Percentiles rank a stretch among this genome's conserved stretches.
Conservation (phyloP, 805 yeast genomes). For the Maudiozyma pseudohumilis region DNA sequence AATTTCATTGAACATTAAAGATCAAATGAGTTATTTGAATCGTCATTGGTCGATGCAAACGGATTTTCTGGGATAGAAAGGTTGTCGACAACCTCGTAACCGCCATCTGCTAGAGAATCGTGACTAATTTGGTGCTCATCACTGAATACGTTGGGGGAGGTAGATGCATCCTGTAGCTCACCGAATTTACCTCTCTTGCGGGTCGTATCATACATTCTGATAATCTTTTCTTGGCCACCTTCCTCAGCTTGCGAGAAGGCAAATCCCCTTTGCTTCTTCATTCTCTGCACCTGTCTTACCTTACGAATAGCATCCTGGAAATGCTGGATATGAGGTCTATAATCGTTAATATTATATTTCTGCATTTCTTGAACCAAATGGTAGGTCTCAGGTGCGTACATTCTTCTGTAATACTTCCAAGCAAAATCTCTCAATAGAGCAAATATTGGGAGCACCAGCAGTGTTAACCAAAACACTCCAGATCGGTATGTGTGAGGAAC, state of each 20-base stretch:
- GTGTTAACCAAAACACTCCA: constrained; percentile 72
- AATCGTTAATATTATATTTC: constrained; percentile 85
- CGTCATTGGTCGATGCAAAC: constrained; percentile 5
- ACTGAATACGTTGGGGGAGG: constrained; percentile 25
- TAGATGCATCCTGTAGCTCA: constrained; percentile 38
- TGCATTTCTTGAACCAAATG: constrained; percentile 96
- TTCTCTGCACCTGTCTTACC: constrained; percentile 95
- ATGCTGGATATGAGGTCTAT: constrained; percentile 91
- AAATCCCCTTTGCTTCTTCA: constrained; percentile 96
- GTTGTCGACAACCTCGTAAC: constrained; percentile 2
- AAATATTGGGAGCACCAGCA: constrained; percentile 61
- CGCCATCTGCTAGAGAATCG: not conserved
- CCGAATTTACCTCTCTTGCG: constrained; percentile 71
- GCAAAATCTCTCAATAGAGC: constrained; percentile 81
- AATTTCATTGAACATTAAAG: not conserved
- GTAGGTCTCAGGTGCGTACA: constrained; percentile 83
- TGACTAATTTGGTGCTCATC: constrained; percentile 8
- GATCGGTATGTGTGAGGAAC: constrained; percentile 68
- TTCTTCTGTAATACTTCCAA: constrained; percentile 92
- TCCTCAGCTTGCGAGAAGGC: constrained; percentile 96
- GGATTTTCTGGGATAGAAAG: constrained; percentile 8
- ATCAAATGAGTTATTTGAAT: not conserved
- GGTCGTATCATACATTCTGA: constrained; percentile 92
- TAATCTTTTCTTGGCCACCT: constrained; percentile 76
- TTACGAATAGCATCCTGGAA: constrained; percentile 95